Conservation (phyloP, 2,329 filamentous ascomycete genomes). For the Ilyonectria robusta region DNA sequence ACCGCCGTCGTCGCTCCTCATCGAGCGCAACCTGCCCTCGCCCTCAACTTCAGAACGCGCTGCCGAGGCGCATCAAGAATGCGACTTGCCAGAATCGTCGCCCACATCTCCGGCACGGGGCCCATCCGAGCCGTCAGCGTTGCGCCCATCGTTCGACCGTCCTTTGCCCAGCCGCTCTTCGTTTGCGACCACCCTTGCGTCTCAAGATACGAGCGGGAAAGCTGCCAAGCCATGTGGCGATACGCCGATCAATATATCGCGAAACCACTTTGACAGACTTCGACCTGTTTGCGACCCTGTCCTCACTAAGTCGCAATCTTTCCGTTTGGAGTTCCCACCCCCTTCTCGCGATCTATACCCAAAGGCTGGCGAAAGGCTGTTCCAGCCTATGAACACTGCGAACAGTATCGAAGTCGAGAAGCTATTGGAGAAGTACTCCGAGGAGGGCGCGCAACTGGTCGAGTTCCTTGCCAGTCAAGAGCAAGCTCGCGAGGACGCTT, state of each 20-base stretch:
- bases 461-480: slow-evolving; percentile 26
- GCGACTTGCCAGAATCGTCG: not conserved
- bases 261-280: slow-evolving; percentile 18
- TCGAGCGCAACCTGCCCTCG: slow-evolving; percentile 21
- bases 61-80: not conserved
- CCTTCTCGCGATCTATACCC: slow-evolving; percentile 31
- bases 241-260: not conserved
- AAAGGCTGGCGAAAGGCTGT: slow-evolving; percentile 6
- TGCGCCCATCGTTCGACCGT: slow-evolving; percentile 9
- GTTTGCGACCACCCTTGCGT: slow-evolving; percentile 14
- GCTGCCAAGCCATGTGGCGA: not conserved
- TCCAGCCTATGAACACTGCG: slow-evolving; percentile 12
- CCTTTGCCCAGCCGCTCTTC: slow-evolving; percentile 12
- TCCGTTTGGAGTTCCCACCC: slow-evolving; percentile 25
- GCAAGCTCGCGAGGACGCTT: slow-evolving; percentile 9
- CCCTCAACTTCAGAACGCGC: not conserved
- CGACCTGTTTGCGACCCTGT: slow-evolving; percentile 20
- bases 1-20: slow-evolving; percentile 37
- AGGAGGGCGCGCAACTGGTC: slow-evolving; percentile 23
- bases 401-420: slow-evolving; percentile 21
- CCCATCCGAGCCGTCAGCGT: slow-evolving; percentile 14
- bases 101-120: slow-evolving; percentile 1
- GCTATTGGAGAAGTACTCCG: slow-evolving; percentile 25
- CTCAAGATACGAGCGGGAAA: not conserved
- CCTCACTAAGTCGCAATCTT: slow-evolving; percentile 13